These are phyloP conservation scores for Pythium myriotylum DNA, from an alignment of 352 stramenopile species.

Conservation along the genomic window DNA sequence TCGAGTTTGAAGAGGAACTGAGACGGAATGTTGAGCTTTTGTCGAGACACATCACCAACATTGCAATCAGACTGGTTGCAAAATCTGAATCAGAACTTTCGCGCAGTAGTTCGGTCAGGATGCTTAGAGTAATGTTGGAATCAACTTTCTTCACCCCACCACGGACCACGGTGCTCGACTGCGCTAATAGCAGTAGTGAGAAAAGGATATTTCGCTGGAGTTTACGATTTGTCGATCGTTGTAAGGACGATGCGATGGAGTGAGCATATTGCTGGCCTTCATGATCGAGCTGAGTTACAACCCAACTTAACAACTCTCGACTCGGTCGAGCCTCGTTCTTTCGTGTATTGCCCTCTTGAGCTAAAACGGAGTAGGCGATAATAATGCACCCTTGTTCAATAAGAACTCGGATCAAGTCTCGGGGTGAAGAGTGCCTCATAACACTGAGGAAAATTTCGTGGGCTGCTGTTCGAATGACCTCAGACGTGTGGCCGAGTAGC, in stretches of 20 bases:
- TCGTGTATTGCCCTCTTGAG: neutral
- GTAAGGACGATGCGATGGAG: slow-evolving; percentile 29
- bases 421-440: slow-evolving; percentile 29
- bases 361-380: slow-evolving; percentile 27
- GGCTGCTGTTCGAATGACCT: slow-evolving; percentile 26
- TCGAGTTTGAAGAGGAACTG: slow-evolving; percentile 5
- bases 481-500: slow-evolving; percentile 33
- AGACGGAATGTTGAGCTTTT: slow-evolving; percentile 47
- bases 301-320: slow-evolving; percentile 28
- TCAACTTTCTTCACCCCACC: slow-evolving; percentile 19
- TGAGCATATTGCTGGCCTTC: slow-evolving; percentile 27
- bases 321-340: neutral
- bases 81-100: slow-evolving; percentile 18
- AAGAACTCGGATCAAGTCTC: slow-evolving; percentile 39
- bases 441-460: slow-evolving; percentile 22
- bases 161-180: slow-evolving; percentile 28
- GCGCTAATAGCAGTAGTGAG: slow-evolving; percentile 40
- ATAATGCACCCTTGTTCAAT: slow-evolving; percentile 56
- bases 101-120: slow-evolving; percentile 30
- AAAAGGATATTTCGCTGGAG: slow-evolving; percentile 51
- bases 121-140: slow-evolving; percentile 26
- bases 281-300: slow-evolving; percentile 30
- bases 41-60: slow-evolving; percentile 31
- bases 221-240: slow-evolving; percentile 39
- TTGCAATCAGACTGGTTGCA: slow-evolving; percentile 30